A percentile compares a stretch with the other conserved stretches of the same genome.
Evolutionary conservation across 2,329 filamentous ascomycete species (phyloP).

Genomic region (Phialophora chinensis): DNA sequence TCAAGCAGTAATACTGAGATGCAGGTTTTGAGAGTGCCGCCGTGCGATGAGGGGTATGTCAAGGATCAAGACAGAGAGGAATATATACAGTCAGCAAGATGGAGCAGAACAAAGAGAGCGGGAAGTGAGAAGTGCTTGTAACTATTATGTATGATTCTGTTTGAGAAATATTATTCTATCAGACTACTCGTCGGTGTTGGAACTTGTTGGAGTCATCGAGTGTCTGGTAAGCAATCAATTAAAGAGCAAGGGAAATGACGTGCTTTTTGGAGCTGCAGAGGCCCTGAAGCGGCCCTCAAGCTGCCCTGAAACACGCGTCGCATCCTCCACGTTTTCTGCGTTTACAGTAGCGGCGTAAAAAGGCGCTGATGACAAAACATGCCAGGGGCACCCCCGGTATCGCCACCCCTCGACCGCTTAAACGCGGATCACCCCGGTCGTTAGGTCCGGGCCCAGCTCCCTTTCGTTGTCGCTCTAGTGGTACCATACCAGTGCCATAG

Average conservation of each 20-base stretch:
- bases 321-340: neutral
- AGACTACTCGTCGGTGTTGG: neutral
- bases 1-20: neutral
- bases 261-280: neutral
- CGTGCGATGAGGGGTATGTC: neutral
- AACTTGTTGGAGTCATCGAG: slow-evolving; percentile 1
- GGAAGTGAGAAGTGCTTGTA: neutral
- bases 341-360: neutral
- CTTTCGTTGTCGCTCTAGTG: neutral
- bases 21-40: neutral
- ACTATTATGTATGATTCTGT: neutral
- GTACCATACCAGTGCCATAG: neutral
- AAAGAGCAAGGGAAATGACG: slow-evolving; percentile 11
- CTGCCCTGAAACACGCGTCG: neutral
- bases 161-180: slow-evolving; percentile 8
- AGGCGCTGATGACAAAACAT: neutral
- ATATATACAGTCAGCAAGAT: neutral
- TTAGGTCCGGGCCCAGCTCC: neutral
- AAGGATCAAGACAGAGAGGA: neutral
- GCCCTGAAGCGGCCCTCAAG: neutral
- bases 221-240: slow-evolving; percentile 13
- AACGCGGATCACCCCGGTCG: neutral
- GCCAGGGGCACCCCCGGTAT: neutral
- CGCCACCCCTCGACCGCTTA: neutral
- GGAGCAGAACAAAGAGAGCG: neutral